A percentile compares a stretch with the other conserved stretches of the same genome.
Conservation (phyloP, 495 filamentous ascomycete species). For the Choiromyces venosus region DNA sequence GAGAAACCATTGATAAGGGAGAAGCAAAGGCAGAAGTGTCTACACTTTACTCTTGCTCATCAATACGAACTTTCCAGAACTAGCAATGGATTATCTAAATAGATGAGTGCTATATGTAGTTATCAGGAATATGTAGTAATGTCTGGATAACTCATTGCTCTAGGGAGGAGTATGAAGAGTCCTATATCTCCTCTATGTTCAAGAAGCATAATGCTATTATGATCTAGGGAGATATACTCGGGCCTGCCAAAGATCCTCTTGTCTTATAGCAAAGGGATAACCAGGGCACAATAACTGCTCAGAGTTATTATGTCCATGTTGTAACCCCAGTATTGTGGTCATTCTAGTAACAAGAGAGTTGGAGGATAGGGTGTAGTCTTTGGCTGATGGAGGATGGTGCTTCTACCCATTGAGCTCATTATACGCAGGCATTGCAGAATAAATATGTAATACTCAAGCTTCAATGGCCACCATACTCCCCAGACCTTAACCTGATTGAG, state of each 20-base stretch:
- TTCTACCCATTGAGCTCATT: not conserved
- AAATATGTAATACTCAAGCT: constrained; percentile 7
- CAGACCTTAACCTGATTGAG: constrained; percentile 24
- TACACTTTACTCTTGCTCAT: constrained; percentile 6
- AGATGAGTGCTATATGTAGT: constrained; percentile 10
- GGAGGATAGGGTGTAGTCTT: too few relatives aligned
- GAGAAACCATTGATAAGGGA: not conserved
- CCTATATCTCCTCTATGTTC: not conserved
- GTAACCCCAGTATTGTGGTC: too few relatives aligned
- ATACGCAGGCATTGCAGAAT: too few relatives aligned
- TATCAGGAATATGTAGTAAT: not conserved
- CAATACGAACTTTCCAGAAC: constrained; percentile 9
- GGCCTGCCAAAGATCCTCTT: too few relatives aligned
- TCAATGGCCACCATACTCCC: constrained; percentile 20
- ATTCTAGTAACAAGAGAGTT: too few relatives aligned
- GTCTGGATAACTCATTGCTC: not conserved
- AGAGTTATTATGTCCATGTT: constrained; percentile 4
- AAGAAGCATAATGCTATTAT: constrained; percentile 12
- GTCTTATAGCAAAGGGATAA: constrained; percentile 12
- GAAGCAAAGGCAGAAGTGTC: constrained; percentile 3
- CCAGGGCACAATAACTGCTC: constrained; percentile 8
- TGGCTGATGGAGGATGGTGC: constrained; percentile 11
- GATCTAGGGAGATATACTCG: not conserved
- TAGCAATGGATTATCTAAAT: constrained; percentile 19
- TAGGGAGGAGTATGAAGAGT: not conserved